Evolutionary conservation across 2,329 filamentous ascomycete genomes (phyloP), one percentile per base, ranked within the genome.

Genomic region (Aureobasidium melanogenum): DNA sequence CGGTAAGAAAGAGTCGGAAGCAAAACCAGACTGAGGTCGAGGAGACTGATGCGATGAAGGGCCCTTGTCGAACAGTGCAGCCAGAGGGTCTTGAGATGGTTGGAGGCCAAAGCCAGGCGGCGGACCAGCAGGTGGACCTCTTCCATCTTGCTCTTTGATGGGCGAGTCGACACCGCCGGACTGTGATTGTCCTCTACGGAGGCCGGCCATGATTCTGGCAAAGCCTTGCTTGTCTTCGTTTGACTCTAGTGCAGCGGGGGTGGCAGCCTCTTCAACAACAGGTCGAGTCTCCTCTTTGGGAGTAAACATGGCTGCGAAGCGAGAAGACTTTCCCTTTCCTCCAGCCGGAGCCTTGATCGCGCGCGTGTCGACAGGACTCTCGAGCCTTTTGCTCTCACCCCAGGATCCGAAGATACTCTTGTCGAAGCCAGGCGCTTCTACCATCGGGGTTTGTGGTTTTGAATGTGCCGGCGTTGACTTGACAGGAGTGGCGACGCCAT

Each of bases 151-250:
- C 57, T 55, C 51, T 32, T 17, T 64, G 19, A 34, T 59, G 41
- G 56, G 58, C 10, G 59, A 47, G 28, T 38, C 59, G 15, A 41
- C 19, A 28, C 43, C 43, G 19, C 30, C 30, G 72, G 56, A 59
- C 32, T 48, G 44, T 70, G 38, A 77, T 75, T 64, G 75, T 60
- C 76, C 75, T 41, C 78, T 77, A 54, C 91, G 87, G 43, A 96
- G 82, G 81, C 96, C 95, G 67, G 88, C 84, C 38, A 96, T 78
- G 48, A 97, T 83, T 47, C 86, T 84, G 66, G 91, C 84, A 74
- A 97, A 96, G 1, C 91, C 92, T 72, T 91, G 88, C 73, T 91
- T 90, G 69, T 96, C 92, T 57, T 85, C 83, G 64, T 86, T 84
- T 12, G 79, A 76, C 1, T 39, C 56, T 5, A 34, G 34, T 22